Percentiles rank a stretch among this genome's conserved stretches.
These are phyloP conservation scores for Ophiostoma montium DNA, from an alignment of 2,329 filamentous ascomycete species.

Conservation along the genomic window DNA sequence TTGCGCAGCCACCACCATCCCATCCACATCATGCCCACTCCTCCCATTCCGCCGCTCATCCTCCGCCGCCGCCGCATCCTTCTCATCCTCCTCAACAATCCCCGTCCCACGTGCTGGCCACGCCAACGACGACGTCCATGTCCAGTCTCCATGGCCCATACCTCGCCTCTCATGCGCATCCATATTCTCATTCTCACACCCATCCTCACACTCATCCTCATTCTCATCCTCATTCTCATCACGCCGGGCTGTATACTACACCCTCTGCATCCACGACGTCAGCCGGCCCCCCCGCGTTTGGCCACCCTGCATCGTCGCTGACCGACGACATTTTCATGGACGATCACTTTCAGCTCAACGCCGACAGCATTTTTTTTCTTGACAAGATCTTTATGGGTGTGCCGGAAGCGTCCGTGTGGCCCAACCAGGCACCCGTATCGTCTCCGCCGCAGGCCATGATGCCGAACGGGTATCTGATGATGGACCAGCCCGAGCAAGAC, in stretches of 20 bases:
- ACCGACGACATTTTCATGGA: conserved; percentile 8
- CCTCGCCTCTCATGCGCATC: not conserved
- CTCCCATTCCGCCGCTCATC: not conserved
- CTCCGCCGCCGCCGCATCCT: not conserved
- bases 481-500: not conserved
- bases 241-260: not conserved
- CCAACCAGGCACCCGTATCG: not conserved
- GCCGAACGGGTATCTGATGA: not conserved
- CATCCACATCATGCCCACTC: not conserved
- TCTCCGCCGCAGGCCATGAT: not conserved
- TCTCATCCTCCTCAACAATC: no score
- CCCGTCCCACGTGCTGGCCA: not conserved
- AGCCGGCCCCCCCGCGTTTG: not conserved
- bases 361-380: conserved; percentile 16
- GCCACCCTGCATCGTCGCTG: not conserved
- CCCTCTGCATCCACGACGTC: not conserved
- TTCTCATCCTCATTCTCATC: not conserved
- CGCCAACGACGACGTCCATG: not conserved
- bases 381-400: conserved; percentile 13
- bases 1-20: no score
- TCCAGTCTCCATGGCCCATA: no score
- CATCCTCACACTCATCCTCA: not conserved
- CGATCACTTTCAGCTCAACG: conserved; percentile 12
- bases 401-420: conserved; percentile 8
- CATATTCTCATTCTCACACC: not conserved